phyloP scores from a whole-genome alignment of 768 basidiomycete genomes.

The Hygrophoropsis aurantiaca region DNA sequence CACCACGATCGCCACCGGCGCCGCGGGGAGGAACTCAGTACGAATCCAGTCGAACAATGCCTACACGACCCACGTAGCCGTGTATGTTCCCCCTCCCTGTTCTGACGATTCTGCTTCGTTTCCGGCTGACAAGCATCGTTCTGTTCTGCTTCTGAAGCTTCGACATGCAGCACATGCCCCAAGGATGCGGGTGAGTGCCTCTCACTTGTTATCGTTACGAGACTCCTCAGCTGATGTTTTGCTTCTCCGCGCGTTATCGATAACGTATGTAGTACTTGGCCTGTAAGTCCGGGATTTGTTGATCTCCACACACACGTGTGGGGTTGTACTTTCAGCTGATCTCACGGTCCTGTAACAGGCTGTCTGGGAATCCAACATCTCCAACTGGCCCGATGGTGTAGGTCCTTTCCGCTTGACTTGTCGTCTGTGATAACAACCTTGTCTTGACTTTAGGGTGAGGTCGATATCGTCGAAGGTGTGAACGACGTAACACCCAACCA shows the following conservation, averaged over 20 bases:
- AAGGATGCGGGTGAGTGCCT: conserved; percentile 30
- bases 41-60: conserved; percentile 29
- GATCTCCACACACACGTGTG: conserved; percentile 3
- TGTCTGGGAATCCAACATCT: conserved; percentile 24
- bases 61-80: conserved; percentile 34
- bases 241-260: neutral
- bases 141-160: conserved; percentile 22
- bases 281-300: conserved; percentile 18
- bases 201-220: neutral
- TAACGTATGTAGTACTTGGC: conserved; percentile 40
- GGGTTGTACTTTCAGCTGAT: conserved; percentile 11
- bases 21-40: conserved; percentile 37
- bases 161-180: conserved; percentile 36
- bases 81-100: too few species aligned
- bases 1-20: conserved; percentile 22
- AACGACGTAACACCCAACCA: conserved; percentile 54
- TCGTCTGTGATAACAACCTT: conserved; percentile 2
- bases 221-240: neutral
- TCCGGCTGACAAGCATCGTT: neutral
- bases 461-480: conserved; percentile 39
- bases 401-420: neutral
- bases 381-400: conserved; percentile 27
- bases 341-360: conserved; percentile 16
- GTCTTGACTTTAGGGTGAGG: conserved; percentile 27
- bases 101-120: neutral